Evolutionary conservation across 495 filamentous ascomycete genomes (phyloP), one percentile per base, ranked within the genome.

Genomic region (Glarea lozoyensis): DNA sequence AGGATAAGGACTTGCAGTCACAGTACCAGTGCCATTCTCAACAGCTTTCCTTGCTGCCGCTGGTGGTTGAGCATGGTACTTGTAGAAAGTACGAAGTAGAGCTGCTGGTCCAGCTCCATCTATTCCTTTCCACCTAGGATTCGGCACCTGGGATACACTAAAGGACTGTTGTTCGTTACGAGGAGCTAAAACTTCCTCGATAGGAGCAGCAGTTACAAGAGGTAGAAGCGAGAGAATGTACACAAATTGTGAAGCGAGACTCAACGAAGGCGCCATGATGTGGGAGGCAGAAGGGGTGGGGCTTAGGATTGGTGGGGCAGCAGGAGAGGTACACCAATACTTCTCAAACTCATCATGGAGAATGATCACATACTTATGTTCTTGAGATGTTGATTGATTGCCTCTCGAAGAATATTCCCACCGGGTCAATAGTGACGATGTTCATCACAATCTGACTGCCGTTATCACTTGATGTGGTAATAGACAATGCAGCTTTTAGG

Each of bases 1-100:
- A 0, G 65, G 65, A 16, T 5, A 34, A 4, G 80, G 79, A 7
- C 66, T 73, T 5, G 78, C 75, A 23, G 65, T 56, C 15, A 87
- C 81, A 9, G 65, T 55, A n/a, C 81, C 82, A 13, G 10, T 10
- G 23, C 11, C 21, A 9, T 22, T 38, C n/a, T 19, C 12, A 22
- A 22, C 29, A 20, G 16, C 5, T n/a, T n/a, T n/a, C n/a, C n/a
- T n/a, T 20, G 23, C 6, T 13, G 29, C 17, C 10, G 4, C 3
- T n/a, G 11, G 3, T 17, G 19, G 32, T 11, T 10, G 12, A 17
- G 36, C 20, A 23, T 44, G 22, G 22, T 44, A 34, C 24, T 44
- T 35, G n/a, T 35, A 20, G 16, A n/a, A 44, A 2, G 39, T 27
- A 13, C 32, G 39, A 16, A n/a, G 39, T 17, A 25, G 24, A 13